Conservation (phyloP, 139 green algal genomes). For the Chlorella sp. region DNA sequence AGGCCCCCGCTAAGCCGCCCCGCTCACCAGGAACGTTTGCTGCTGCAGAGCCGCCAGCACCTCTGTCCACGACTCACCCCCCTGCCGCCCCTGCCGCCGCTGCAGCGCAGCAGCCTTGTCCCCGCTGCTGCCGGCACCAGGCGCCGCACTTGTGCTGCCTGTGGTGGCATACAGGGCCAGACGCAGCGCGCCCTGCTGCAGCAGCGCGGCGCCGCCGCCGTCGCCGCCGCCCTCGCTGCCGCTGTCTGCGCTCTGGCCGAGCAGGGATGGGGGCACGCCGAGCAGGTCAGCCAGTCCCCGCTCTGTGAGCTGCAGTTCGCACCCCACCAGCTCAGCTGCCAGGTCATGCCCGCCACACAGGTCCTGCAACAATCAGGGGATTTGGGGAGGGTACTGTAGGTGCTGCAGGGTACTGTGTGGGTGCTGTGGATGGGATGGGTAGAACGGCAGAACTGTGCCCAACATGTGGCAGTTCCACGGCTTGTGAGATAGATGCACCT, state of each 20-base stretch:
- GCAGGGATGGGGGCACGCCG: not conserved
- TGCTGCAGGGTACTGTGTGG: no score
- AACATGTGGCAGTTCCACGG: no score
- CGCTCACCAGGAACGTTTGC: constrained; percentile 1
- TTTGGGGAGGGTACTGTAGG: not conserved
- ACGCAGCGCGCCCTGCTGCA: not conserved
- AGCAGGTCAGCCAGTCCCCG: not conserved
- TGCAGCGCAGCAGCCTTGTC: not conserved
- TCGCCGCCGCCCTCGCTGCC: not conserved
- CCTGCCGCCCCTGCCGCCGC: not conserved
- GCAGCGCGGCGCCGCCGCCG: not conserved
- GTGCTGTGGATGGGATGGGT: no score
- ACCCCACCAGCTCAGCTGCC: not conserved
- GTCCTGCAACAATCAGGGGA: not conserved
- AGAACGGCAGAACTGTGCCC: no score
- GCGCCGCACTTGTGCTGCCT: not conserved
- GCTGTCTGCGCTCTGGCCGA: not conserved
- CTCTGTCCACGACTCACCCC: not conserved
- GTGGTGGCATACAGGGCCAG: not conserved
- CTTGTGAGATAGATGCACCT: no score
- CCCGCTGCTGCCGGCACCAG: not conserved
- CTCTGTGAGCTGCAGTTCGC: not conserved
- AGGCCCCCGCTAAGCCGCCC: not conserved
- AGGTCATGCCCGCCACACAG: not conserved
- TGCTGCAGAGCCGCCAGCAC: constrained; percentile 12